Conservation (phyloP, 345 rosid genomes). For the Noccaea bulbosa region DNA sequence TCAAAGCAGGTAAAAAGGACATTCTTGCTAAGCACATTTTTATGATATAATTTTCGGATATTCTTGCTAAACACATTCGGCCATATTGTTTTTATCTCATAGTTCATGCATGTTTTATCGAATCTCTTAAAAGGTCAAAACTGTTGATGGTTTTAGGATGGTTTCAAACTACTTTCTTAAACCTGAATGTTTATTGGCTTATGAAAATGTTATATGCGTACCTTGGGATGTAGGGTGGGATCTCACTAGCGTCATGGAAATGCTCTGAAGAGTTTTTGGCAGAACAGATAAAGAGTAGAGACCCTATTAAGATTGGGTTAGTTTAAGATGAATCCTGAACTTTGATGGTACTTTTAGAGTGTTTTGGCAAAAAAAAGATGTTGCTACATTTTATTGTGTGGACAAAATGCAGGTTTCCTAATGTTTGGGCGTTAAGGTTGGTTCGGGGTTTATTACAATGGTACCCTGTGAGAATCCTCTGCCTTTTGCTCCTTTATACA, state of each 20-base stretch:
- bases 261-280: constrained; percentile 90
- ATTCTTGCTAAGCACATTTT: neutral
- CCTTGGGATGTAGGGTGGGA: constrained; percentile 56
- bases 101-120: constrained; percentile 9
- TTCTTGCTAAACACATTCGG: neutral
- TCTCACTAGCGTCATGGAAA: constrained; percentile 91
- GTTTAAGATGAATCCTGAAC: constrained; percentile 24
- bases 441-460: constrained; percentile 79
- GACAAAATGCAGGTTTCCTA: constrained; percentile 64
- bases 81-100: neutral
- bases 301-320: constrained; percentile 85
- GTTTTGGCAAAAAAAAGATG: neutral
- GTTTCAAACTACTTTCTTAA: neutral
- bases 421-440: constrained; percentile 81
- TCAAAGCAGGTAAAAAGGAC: constrained; percentile 42
- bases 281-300: constrained; percentile 80
- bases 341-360: constrained; percentile 6
- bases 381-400: constrained; percentile 1
- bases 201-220: constrained; percentile 10
- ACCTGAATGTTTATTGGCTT: constrained; percentile 7
- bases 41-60: neutral
- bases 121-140: constrained; percentile 3
- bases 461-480: constrained; percentile 73
- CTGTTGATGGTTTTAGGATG: neutral
- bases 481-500: neutral